Percentiles rank a stretch among this genome's conserved stretches.
Evolutionary conservation across 306 rosid species (phyloP).

Genomic region (Arachis hypogaea): DNA sequence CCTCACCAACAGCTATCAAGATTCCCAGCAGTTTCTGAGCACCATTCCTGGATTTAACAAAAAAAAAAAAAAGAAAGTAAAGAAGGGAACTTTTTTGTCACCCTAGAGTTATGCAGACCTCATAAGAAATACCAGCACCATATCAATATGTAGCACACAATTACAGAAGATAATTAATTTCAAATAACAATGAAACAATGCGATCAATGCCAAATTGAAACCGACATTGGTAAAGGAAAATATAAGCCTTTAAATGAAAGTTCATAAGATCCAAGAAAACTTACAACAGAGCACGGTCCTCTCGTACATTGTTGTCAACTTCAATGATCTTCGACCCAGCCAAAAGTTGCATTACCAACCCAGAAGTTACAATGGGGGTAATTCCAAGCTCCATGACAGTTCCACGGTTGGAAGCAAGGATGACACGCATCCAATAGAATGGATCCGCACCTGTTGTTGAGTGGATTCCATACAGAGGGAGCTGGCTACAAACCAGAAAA

Average conservation of each 20-base stretch:
- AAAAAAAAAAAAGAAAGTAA: slow-evolving; percentile 17
- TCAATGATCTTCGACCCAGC: slow-evolving; percentile 90
- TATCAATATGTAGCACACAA: neutral
- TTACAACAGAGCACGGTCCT: slow-evolving; percentile 93
- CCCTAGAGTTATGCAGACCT: slow-evolving; percentile 2
- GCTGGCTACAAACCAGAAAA: slow-evolving; percentile 93
- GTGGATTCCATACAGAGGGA: slow-evolving; percentile 93
- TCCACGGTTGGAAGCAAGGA: slow-evolving; percentile 92
- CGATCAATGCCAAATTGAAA: slow-evolving; percentile 20
- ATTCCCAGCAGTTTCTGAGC: slow-evolving; percentile 92
- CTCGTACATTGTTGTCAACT: slow-evolving; percentile 94
- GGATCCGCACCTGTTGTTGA: slow-evolving; percentile 97
- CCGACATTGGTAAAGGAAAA: neutral
- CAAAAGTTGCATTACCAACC: slow-evolving; percentile 89
- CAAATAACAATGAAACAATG: slow-evolving; percentile 11
- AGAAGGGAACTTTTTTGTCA: neutral
- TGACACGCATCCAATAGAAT: slow-evolving; percentile 96
- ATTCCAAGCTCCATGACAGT: slow-evolving; percentile 98
- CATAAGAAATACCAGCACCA: neutral
- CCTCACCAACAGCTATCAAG: slow-evolving; percentile 94
- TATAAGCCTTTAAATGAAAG: neutral
- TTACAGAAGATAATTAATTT: neutral
- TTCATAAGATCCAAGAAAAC: slow-evolving; percentile 32
- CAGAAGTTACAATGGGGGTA: slow-evolving; percentile 94
- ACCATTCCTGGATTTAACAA: slow-evolving; percentile 59